phyloP scores from a whole-genome alignment of 2,329 filamentous ascomycete species.

The Pseudogymnoascus sp. region DNA sequence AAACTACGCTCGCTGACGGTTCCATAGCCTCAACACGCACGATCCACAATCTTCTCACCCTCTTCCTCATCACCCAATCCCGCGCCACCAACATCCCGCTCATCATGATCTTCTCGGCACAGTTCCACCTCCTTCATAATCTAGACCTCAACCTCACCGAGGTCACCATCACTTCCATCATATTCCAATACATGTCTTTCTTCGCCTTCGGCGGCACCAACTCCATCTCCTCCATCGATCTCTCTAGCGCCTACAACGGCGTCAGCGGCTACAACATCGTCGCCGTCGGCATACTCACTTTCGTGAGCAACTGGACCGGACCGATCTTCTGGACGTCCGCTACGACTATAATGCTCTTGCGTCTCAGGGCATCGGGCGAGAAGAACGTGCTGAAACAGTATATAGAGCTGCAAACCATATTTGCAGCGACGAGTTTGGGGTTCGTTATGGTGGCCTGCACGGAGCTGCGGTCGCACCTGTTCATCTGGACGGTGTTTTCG shows the following conservation, averaged over 20 bases:
- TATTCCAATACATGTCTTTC: slow-evolving; percentile 76
- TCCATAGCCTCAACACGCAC: slow-evolving; percentile 26
- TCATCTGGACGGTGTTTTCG: slow-evolving; percentile 98
- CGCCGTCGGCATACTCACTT: slow-evolving; percentile 76
- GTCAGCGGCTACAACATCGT: slow-evolving; percentile 69
- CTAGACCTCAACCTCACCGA: slow-evolving; percentile 45
- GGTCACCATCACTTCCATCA: slow-evolving; percentile 59
- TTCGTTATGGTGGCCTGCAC: slow-evolving; percentile 88
- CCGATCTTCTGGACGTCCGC: slow-evolving; percentile 78
- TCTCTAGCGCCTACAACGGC: slow-evolving; percentile 93
- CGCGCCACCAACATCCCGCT: slow-evolving; percentile 78
- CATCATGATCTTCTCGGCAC: slow-evolving; percentile 64
- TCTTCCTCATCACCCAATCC: slow-evolving; percentile 82
- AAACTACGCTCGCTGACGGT: slow-evolving; percentile 7
- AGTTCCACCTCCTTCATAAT: slow-evolving; percentile 44
- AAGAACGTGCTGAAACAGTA: slow-evolving; percentile 35
- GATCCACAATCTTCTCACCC: slow-evolving; percentile 61
- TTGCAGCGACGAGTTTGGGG: slow-evolving; percentile 53
- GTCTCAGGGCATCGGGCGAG: slow-evolving; percentile 14
- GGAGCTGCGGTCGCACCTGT: slow-evolving; percentile 74
- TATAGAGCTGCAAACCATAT: slow-evolving; percentile 58
- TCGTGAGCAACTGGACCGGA: slow-evolving; percentile 84
- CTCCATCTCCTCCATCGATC: slow-evolving; percentile 88
- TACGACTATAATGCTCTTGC: slow-evolving; percentile 50
- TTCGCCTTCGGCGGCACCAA: slow-evolving; percentile 89